Evolutionary conservation across 331 rosid species (phyloP).

Genomic region (Pyrus hybrid): DNA sequence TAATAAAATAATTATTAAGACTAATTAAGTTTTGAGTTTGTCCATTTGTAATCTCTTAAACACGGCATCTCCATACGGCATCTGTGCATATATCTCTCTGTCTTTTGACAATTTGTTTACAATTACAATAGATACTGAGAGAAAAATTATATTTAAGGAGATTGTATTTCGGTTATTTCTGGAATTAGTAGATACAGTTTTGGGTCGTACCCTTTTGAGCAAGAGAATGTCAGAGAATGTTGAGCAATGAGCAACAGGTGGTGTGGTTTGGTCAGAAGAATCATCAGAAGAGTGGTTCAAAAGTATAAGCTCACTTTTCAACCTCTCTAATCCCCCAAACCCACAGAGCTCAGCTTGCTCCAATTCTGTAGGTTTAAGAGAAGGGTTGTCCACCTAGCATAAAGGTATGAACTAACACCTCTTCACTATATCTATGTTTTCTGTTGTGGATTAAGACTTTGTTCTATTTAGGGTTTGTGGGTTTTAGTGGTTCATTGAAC

Average conservation of each 20-base stretch:
- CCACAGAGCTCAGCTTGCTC: no score
- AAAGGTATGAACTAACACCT: background rate
- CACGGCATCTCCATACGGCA: slow-evolving; percentile 48
- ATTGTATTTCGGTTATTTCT: background rate
- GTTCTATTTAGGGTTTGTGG: no score
- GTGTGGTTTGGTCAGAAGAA: background rate
- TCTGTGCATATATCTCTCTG: slow-evolving; percentile 17
- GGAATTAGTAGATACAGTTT: no score
- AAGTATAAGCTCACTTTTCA: background rate
- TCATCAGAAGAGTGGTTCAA: background rate
- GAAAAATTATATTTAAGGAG: background rate
- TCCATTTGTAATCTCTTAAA: slow-evolving; percentile 29
- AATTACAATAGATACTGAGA: background rate
- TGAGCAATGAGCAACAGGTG: slow-evolving; percentile 5
- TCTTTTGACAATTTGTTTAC: slow-evolving; percentile 1
- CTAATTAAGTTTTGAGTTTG: slow-evolving; percentile 29
- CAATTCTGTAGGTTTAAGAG: background rate
- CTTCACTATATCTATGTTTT: no score
- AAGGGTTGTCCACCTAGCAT: background rate
- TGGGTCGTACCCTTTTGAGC: background rate
- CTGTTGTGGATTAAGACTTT: no score
- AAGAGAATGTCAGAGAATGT: slow-evolving; percentile 10
- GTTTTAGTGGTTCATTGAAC: no score
- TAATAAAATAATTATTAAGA: background rate
- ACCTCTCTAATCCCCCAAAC: background rate